Conservation (phyloP, 331 rosid genomes). For the Arachis monticola region DNA sequence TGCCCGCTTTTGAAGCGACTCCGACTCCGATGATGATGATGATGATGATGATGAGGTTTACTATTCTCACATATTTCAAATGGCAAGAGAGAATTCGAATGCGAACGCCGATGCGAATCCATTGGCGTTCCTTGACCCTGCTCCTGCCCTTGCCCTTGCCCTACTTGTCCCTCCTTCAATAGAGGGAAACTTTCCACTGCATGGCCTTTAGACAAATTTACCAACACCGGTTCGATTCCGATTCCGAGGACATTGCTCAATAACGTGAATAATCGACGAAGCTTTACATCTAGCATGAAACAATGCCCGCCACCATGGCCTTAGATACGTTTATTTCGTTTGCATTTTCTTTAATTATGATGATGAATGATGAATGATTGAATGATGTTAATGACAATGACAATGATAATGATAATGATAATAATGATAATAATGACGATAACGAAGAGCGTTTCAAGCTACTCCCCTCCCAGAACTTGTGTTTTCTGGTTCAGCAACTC, state of each 20-base stretch:
- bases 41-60: conserved; percentile 29
- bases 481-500: background rate
- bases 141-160: no score
- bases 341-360: no score
- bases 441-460: background rate
- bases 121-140: conserved; percentile 55
- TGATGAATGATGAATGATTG: no score
- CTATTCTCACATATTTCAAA: conserved; percentile 44
- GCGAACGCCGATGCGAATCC: conserved; percentile 58
- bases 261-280: background rate
- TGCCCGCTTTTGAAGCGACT: conserved; percentile 63
- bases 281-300: no score
- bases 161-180: conserved; percentile 56
- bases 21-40: conserved; percentile 25
- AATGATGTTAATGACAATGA: no score
- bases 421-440: background rate
- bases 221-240: background rate
- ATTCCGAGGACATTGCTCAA: background rate
- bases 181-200: background rate
- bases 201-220: background rate
- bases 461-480: background rate
- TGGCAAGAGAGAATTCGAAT: conserved; percentile 17
- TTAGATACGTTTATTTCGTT: no score
- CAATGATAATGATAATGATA: no score
- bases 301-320: background rate